Percentiles rank a stretch among this genome's conserved stretches.
phyloP scores from a whole-genome alignment of 192 early-diverging fungal species.

The Mortierella antarctica region DNA sequence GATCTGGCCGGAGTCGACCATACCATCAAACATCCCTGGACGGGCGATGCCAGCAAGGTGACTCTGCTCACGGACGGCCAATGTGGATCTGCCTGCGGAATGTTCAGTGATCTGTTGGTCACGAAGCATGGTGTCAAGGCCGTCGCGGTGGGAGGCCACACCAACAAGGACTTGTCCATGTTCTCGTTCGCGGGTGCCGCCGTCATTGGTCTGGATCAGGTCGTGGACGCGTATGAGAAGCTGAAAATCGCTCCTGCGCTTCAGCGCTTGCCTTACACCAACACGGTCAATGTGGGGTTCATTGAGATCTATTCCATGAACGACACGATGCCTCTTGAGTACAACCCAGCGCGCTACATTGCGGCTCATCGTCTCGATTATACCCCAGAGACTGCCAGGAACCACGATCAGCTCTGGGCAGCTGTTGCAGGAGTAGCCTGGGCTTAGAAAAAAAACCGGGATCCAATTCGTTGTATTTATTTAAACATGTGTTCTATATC shows the following conservation, averaged over 20 bases:
- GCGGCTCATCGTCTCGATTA: slow-evolving; percentile 28
- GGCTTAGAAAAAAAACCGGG: slow-evolving; percentile 1
- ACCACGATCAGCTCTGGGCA: slow-evolving; percentile 14
- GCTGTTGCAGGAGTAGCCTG: slow-evolving; percentile 15
- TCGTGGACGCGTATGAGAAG: not conserved
- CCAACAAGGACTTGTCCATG: slow-evolving; percentile 1
- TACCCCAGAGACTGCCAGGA: slow-evolving; percentile 10
- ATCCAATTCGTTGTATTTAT: no score
- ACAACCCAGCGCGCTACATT: not conserved
- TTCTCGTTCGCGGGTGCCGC: slow-evolving; percentile 22
- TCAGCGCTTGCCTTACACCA: not conserved
- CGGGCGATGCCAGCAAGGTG: slow-evolving; percentile 16
- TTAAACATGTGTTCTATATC: no score
- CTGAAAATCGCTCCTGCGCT: not conserved
- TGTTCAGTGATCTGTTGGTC: slow-evolving; percentile 7
- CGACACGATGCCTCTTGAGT: slow-evolving; percentile 9
- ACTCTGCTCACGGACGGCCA: slow-evolving; percentile 19
- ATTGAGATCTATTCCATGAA: not conserved
- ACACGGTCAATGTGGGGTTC: not conserved
- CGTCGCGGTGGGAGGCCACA: slow-evolving; percentile 11
- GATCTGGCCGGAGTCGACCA: not conserved
- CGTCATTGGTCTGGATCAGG: not conserved
- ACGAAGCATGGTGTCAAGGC: slow-evolving; percentile 13
- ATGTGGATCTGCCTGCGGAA: slow-evolving; percentile 32
- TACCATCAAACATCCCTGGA: slow-evolving; percentile 3